Percentiles rank a stretch among this genome's conserved stretches.
phyloP scores from a whole-genome alignment of 1,284 basidiomycete species.

The Kwoniella shivajii region DNA sequence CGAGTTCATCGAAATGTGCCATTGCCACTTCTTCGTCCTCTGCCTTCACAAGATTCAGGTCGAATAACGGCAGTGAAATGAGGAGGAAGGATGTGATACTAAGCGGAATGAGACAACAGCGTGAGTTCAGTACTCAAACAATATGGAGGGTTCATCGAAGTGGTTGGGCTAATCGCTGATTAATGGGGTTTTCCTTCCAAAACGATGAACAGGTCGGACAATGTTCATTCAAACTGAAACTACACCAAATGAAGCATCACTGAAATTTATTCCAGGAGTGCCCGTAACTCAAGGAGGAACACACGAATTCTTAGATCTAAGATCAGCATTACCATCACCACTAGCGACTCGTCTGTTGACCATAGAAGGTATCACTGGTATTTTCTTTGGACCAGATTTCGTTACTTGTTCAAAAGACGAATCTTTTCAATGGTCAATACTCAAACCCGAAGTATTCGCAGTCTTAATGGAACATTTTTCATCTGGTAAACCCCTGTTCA shows the following conservation, averaged over 20 bases:
- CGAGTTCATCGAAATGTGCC: constrained; percentile 14
- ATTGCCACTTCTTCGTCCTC: constrained; percentile 4
- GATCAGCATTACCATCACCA: constrained; percentile 79
- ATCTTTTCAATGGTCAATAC: constrained; percentile 79
- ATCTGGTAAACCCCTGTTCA: constrained; percentile 80
- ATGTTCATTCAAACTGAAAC: constrained; percentile 98
- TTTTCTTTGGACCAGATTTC: constrained; percentile 98
- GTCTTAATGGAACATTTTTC: constrained; percentile 98
- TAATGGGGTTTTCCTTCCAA: not conserved
- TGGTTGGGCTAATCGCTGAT: not conserved
- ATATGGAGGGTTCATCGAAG: not conserved
- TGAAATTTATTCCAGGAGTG: constrained; percentile 96
- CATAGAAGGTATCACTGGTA: constrained; percentile 80
- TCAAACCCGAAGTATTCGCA: constrained; percentile 99
- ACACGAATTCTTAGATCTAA: constrained; percentile 91
- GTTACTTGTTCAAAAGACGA: constrained; percentile 93
- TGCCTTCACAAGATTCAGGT: constrained; percentile 1
- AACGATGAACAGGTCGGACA: constrained; percentile 64
- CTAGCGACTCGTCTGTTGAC: constrained; percentile 91
- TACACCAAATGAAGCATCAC: constrained; percentile 94
- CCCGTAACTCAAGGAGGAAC: constrained; percentile 75
- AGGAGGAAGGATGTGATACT: constrained; percentile 3
- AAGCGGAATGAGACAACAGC: constrained; percentile 20
- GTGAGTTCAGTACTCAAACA: constrained; percentile 12
- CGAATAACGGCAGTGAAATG: not conserved